Conservation (phyloP, 345 rosid species). For the Cochlearia excelsa region DNA sequence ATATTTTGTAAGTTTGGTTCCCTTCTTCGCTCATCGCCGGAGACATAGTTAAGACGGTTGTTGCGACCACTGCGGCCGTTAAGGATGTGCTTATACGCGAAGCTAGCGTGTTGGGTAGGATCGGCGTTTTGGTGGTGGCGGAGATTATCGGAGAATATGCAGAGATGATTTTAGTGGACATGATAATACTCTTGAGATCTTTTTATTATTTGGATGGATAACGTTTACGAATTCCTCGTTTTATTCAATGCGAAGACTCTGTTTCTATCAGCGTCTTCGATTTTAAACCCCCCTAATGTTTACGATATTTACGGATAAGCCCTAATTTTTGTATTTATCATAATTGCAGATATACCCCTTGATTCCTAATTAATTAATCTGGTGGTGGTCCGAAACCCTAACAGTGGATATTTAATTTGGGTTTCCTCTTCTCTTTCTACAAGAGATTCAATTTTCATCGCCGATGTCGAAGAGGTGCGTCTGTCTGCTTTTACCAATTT, state of each 20-base stretch:
- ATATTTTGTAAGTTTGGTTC: constrained; percentile 45
- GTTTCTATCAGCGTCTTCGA: neutral
- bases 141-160: constrained; percentile 46
- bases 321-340: constrained; percentile 14
- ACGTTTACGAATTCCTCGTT: constrained; percentile 2
- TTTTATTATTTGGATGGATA: constrained; percentile 6
- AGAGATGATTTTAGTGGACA: constrained; percentile 58
- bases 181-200: neutral
- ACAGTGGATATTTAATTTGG: too few species aligned
- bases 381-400: neutral
- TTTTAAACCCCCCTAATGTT: neutral
- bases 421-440: neutral
- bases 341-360: neutral
- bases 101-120: constrained; percentile 37
- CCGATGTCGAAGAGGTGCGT: constrained; percentile 35
- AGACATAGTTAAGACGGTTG: constrained; percentile 46
- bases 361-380: constrained; percentile 21
- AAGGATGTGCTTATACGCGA: constrained; percentile 31
- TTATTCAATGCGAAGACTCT: constrained; percentile 19
- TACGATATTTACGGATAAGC: constrained; percentile 1
- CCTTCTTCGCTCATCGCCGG: constrained; percentile 43
- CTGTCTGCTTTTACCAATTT: neutral
- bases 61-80: constrained; percentile 46
- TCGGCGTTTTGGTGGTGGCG: constrained; percentile 35
- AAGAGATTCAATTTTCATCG: constrained; percentile 7